Conservation (phyloP, 441 rosid genomes). For the Populus hybrid region DNA sequence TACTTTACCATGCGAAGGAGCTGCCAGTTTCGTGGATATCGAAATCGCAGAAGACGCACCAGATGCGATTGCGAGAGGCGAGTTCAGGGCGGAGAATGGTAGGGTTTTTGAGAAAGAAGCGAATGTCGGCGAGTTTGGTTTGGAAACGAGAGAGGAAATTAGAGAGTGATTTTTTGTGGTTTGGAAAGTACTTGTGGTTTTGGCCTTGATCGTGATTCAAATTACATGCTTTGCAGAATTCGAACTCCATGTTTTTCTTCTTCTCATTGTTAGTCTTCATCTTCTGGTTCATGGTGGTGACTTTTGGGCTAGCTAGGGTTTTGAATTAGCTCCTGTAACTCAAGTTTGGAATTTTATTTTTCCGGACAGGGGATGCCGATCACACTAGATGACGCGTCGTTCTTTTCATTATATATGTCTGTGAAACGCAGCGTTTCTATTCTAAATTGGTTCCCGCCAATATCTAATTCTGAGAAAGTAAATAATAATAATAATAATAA, state of each 20-base stretch:
- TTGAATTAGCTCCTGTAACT: neutral
- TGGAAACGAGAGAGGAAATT: slow-evolving; percentile 64
- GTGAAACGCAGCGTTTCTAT: neutral
- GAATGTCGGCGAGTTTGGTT: slow-evolving; percentile 54
- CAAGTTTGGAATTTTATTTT: neutral
- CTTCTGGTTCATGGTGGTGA: slow-evolving; percentile 18
- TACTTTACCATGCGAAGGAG: slow-evolving; percentile 62
- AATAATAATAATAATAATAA: no score
- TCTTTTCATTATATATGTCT: neutral
- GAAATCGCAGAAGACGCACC: slow-evolving; percentile 85
- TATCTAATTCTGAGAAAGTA: neutral
- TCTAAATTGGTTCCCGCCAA: slow-evolving; percentile 1
- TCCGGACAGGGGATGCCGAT: no score
- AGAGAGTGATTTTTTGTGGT: no score
- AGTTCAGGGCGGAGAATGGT: slow-evolving; percentile 52
- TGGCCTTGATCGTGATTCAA: slow-evolving; percentile 68
- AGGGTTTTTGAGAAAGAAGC: slow-evolving; percentile 68
- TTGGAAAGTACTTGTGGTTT: slow-evolving; percentile 78
- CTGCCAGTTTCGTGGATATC: slow-evolving; percentile 62
- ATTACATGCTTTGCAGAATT: slow-evolving; percentile 69
- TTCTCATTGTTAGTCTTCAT: slow-evolving; percentile 7
- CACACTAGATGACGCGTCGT: neutral
- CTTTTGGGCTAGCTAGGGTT: neutral
- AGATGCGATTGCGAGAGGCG: slow-evolving; percentile 58
- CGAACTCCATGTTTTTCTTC: slow-evolving; percentile 35